phyloP scores from a whole-genome alignment of 1,284 basidiomycete species.

The Trichosporon coremiiforme region DNA sequence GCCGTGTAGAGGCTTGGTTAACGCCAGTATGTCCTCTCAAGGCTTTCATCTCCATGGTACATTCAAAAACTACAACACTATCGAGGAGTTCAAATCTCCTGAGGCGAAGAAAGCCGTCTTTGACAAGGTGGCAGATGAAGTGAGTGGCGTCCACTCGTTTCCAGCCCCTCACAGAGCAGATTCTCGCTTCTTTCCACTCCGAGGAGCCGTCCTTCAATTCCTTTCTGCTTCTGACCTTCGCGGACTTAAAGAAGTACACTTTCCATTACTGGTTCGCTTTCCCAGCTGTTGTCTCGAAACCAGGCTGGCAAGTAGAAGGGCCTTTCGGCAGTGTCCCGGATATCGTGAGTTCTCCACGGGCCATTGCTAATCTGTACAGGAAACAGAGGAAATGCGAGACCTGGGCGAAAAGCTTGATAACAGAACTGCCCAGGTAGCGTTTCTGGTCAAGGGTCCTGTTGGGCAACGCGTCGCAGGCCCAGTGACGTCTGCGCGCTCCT shows the following conservation, averaged over 20 bases:
- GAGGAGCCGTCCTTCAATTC: conserved; percentile 62
- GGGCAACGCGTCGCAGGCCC: conserved; percentile 58
- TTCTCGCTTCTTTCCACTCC: conserved; percentile 41
- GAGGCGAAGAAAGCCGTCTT: conserved; percentile 81
- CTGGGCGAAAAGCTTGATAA: not conserved
- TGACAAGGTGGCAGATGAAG: conserved; percentile 67
- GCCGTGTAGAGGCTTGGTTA: not conserved
- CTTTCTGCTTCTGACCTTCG: conserved; percentile 88
- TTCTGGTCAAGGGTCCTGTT: conserved; percentile 35
- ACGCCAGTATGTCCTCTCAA: conserved; percentile 42
- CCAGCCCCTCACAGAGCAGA: too few relatives aligned
- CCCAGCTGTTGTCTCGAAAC: conserved; percentile 83
- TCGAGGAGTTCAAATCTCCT: conserved; percentile 89
- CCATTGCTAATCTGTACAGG: conserved; percentile 34
- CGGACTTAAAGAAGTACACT: conserved; percentile 96
- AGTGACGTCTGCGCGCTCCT: conserved; percentile 63
- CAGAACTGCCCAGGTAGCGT: conserved; percentile 23
- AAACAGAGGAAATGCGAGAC: conserved; percentile 32
- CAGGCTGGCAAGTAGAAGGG: conserved; percentile 82
- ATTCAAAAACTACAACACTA: conserved; percentile 92
- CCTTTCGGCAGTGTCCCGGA: conserved; percentile 26
- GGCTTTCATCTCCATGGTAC: conserved; percentile 62
- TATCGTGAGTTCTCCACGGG: conserved; percentile 26
- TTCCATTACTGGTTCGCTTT: conserved; percentile 99
- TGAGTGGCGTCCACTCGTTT: too few relatives aligned